Evolutionary conservation across 2,329 filamentous ascomycete species (phyloP).

Genomic region (Xylaria polymorpha): DNA sequence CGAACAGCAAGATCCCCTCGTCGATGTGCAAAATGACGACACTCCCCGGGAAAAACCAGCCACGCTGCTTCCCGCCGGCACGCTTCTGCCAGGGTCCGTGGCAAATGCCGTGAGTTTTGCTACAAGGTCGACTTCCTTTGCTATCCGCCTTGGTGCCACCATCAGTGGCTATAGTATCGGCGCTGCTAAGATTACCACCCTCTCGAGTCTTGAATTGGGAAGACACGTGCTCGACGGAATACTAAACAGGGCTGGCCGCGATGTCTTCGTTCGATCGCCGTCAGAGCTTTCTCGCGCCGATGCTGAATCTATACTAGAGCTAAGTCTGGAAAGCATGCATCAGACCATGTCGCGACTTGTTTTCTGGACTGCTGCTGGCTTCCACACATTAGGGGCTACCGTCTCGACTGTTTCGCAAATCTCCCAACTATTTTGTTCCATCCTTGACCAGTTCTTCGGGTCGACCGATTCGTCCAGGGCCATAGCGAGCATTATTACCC

Average conservation of each 20-base stretch:
- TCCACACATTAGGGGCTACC: constrained; percentile 67
- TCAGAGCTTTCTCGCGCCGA: constrained; percentile 63
- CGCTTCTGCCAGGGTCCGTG: constrained; percentile 67
- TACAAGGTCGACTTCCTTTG: constrained; percentile 69
- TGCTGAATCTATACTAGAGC: constrained; percentile 67
- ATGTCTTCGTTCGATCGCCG: constrained; percentile 58
- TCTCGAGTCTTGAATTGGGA: constrained; percentile 68
- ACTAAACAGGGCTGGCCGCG: constrained; percentile 63
- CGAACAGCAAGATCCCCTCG: constrained; percentile 23
- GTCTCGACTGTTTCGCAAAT: constrained; percentile 66
- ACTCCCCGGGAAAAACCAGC: constrained; percentile 12
- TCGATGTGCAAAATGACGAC: constrained; percentile 14
- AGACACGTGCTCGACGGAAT: constrained; percentile 66
- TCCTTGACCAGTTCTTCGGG: constrained; percentile 72
- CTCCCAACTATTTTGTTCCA: constrained; percentile 67
- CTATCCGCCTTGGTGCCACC: constrained; percentile 64
- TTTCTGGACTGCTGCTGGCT: constrained; percentile 71
- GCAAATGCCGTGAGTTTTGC: constrained; percentile 70
- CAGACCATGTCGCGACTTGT: constrained; percentile 68
- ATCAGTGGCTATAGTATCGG: constrained; percentile 64
- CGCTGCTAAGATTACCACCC: constrained; percentile 65
- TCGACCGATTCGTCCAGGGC: constrained; percentile 76
- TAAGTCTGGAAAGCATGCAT: constrained; percentile 67
- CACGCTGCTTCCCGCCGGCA: constrained; percentile 51
- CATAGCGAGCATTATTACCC: constrained; percentile 73